phyloP scores from a whole-genome alignment of 306 rosid species.

The Begonia masoniana region DNA sequence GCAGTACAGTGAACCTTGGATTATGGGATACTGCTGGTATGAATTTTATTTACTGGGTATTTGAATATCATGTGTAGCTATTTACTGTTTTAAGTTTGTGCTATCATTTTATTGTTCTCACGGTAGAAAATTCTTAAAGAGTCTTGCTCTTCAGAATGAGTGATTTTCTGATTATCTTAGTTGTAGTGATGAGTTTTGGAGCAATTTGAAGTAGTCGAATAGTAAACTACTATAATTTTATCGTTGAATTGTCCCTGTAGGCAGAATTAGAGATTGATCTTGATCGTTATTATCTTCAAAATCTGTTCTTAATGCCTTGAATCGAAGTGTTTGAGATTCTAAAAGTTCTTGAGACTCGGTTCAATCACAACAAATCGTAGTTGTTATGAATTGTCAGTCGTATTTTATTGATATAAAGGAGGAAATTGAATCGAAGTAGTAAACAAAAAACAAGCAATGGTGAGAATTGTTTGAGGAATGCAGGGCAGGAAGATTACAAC shows the following conservation, averaged over 20 bases:
- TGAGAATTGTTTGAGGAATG: constrained; percentile 1
- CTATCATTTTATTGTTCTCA: neutral
- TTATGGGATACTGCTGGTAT: constrained; percentile 95
- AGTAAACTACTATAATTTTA: neutral
- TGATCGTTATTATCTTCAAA: no score
- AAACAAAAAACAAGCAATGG: no score
- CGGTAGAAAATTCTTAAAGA: neutral
- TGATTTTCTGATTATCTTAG: neutral
- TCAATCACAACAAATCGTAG: no score
- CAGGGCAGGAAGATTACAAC: constrained; percentile 92
- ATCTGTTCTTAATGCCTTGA: neutral
- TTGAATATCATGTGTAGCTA: neutral
- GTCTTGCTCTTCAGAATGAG: no score
- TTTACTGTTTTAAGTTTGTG: neutral
- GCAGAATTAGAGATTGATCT: no score
- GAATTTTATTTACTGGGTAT: constrained; percentile 5
- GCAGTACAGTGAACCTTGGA: constrained; percentile 82
- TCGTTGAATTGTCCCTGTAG: neutral
- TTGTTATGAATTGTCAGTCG: no score
- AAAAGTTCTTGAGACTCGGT: neutral
- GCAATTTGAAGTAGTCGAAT: neutral
- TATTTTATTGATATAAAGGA: no score
- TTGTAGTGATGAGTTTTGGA: neutral
- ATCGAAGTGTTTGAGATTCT: neutral
- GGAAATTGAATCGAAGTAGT: no score